phyloP scores from a whole-genome alignment of 2,329 filamentous ascomycete genomes.

The Pseudocercospora crystallina region DNA sequence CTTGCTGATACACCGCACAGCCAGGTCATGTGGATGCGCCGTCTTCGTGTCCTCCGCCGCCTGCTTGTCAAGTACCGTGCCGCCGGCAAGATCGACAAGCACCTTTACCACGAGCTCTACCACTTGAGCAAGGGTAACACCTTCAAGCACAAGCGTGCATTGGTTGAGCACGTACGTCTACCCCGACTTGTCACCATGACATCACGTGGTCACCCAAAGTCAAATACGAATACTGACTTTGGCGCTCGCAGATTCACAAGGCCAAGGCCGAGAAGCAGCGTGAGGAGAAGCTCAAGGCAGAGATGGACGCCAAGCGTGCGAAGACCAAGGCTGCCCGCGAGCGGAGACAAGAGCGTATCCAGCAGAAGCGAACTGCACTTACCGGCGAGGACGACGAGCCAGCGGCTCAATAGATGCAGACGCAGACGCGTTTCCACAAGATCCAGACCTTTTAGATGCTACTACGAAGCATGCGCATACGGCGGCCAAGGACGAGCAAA shows the following conservation, averaged over 20 bases:
- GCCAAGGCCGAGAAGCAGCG: constrained; percentile 99
- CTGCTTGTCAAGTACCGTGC: constrained; percentile 99
- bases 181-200: constrained; percentile 36
- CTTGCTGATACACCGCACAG: constrained; percentile 52
- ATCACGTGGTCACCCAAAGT: constrained; percentile 23
- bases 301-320: constrained; percentile 99
- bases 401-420: constrained; percentile 23
- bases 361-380: constrained; percentile 86
- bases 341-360: constrained; percentile 90
- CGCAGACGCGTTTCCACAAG: constrained; percentile 1
- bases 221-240: constrained; percentile 16
- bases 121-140: constrained; percentile 99
- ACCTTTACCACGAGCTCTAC: constrained; percentile 99
- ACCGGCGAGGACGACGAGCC: constrained; percentile 61
- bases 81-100: constrained; percentile 99
- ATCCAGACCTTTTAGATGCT: constrained; percentile 15
- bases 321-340: constrained; percentile 99
- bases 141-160: constrained; percentile 99
- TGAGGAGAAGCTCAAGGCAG: constrained; percentile 94
- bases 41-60: constrained; percentile 97
- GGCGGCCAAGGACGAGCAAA: constrained; percentile 27
- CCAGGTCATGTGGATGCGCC: constrained; percentile 99
- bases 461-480: constrained; percentile 22
- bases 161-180: constrained; percentile 97
- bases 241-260: constrained; percentile 80